A percentile compares a stretch with the other conserved stretches of the same genome.
phyloP scores from a whole-genome alignment of 2,329 filamentous ascomycete species.

The Monilinia fructicola region DNA sequence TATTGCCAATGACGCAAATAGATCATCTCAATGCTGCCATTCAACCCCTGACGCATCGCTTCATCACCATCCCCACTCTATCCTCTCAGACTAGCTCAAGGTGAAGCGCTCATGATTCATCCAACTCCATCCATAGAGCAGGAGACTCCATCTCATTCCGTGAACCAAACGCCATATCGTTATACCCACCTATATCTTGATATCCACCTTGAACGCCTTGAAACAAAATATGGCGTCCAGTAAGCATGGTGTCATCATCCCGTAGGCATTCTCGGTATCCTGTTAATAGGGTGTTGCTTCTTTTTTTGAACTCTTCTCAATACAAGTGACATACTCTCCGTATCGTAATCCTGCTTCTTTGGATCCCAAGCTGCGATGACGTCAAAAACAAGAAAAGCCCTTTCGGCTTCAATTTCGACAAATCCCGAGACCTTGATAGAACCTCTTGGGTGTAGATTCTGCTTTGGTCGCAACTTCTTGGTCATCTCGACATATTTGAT shows the following conservation, averaged over 20 bases:
- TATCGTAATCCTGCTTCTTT: conserved; percentile 46
- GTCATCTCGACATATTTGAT: conserved; percentile 29
- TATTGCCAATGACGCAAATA: neutral
- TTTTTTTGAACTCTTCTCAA: conserved; percentile 49
- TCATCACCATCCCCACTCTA: neutral
- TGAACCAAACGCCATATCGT: conserved; percentile 8
- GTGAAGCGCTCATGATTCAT: neutral
- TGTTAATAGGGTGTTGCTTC: conserved; percentile 40
- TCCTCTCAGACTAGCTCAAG: neutral
- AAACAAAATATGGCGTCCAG: neutral
- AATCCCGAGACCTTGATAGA: conserved; percentile 54
- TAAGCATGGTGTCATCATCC: neutral
- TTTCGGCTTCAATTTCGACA: conserved; percentile 52
- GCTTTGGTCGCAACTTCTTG: conserved; percentile 50
- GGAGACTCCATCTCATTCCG: neutral
- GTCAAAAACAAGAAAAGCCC: conserved; percentile 51
- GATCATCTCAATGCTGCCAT: neutral
- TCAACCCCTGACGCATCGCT: neutral
- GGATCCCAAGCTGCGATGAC: conserved; percentile 57
- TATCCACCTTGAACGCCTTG: conserved; percentile 1
- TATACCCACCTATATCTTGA: conserved; percentile 1
- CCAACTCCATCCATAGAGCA: conserved; percentile 9
- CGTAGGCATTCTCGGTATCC: neutral
- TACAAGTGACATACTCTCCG: conserved; percentile 42
- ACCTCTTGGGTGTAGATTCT: conserved; percentile 50